These are phyloP conservation scores for Arxiozyma slooffiae DNA, from an alignment of 1,139 yeast genomes.

Conservation along the genomic window DNA sequence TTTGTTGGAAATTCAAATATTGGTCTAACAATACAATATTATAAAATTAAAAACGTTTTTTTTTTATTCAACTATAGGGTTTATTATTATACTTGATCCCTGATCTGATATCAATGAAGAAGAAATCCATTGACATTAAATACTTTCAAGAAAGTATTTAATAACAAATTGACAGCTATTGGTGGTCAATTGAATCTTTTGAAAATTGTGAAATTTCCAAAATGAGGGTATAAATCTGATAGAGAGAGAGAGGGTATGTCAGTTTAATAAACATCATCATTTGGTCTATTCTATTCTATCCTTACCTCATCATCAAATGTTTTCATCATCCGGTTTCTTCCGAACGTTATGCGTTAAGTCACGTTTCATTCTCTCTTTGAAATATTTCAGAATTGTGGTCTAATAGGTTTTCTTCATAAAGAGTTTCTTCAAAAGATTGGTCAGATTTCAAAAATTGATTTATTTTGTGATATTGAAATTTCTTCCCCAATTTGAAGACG, in stretches of 20 bases:
- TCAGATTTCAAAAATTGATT: no score
- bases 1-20: slow-evolving; percentile 16
- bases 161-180: slow-evolving; percentile 17
- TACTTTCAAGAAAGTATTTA: slow-evolving; percentile 18
- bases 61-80: slow-evolving; percentile 56
- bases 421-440: no score
- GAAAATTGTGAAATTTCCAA: slow-evolving; percentile 21
- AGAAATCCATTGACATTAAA: slow-evolving; percentile 22
- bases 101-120: slow-evolving; percentile 59
- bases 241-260: neutral
- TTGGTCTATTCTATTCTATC: slow-evolving; percentile 29
- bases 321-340: no score
- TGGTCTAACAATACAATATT: slow-evolving; percentile 46
- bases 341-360: no score
- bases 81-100: slow-evolving; percentile 46
- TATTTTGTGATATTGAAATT: no score
- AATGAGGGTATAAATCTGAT: slow-evolving; percentile 21
- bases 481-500: no score
- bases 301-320: slow-evolving; percentile 27
- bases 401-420: no score
- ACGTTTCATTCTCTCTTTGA: no score
- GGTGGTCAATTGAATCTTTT: slow-evolving; percentile 17
- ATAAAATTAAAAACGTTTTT: slow-evolving; percentile 47
- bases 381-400: no score
- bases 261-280: slow-evolving; percentile 27